A percentile compares a stretch with the other conserved stretches of the same genome.
phyloP scores from a whole-genome alignment of 1,284 basidiomycete species.

The Ustilago curta region DNA sequence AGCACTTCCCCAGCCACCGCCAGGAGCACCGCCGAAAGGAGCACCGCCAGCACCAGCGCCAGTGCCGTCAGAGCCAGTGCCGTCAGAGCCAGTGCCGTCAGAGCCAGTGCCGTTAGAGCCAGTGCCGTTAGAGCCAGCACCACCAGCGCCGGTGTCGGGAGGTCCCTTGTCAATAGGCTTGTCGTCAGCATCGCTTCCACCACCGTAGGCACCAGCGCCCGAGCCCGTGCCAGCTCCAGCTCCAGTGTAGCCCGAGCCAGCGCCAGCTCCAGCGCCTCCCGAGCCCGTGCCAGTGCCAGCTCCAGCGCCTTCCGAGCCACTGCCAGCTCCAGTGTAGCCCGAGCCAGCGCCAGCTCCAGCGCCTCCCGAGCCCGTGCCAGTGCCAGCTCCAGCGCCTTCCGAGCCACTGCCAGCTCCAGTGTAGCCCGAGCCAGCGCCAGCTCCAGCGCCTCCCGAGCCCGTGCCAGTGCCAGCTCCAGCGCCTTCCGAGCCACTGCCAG shows the following conservation, averaged over 20 bases:
- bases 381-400: background rate
- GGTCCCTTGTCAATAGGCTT: slow-evolving; percentile 11
- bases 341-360: slow-evolving; percentile 1
- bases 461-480: slow-evolving; percentile 6
- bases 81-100: slow-evolving; percentile 3
- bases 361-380: slow-evolving; percentile 16
- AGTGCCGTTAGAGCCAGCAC: slow-evolving; percentile 7
- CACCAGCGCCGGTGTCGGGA: slow-evolving; percentile 11
- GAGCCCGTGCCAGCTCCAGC: slow-evolving; percentile 22
- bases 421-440: slow-evolving; percentile 8
- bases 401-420: slow-evolving; percentile 7
- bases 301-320: background rate
- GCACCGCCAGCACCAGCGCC: background rate
- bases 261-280: background rate
- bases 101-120: slow-evolving; percentile 17
- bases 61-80: slow-evolving; percentile 9
- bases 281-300: slow-evolving; percentile 13
- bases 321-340: slow-evolving; percentile 4
- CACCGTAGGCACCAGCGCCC: slow-evolving; percentile 3
- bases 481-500: slow-evolving; percentile 6
- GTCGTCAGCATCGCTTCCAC: background rate
- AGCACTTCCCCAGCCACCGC: background rate
- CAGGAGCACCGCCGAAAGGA: background rate
- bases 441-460: background rate
- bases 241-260: slow-evolving; percentile 1